These are phyloP conservation scores for Kwoniella mangroviensis DNA, from an alignment of 768 basidiomycete genomes.

Conservation along the genomic window DNA sequence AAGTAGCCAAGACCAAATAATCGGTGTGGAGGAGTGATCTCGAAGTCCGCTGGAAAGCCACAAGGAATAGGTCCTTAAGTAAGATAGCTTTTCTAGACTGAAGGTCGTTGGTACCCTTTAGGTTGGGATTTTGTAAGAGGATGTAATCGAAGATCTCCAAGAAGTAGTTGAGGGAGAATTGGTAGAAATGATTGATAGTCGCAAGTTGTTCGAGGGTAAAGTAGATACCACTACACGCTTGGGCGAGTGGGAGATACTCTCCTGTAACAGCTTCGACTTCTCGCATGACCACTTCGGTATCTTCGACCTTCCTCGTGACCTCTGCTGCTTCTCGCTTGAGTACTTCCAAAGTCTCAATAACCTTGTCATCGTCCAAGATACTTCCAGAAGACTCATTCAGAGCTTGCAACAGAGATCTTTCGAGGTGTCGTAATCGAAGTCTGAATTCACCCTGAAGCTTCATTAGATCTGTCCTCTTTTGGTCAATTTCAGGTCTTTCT, in stretches of 20 bases:
- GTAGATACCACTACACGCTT: conserved; percentile 94
- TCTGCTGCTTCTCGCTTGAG: conserved; percentile 95
- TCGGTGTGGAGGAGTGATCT: conserved; percentile 87
- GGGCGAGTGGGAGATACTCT: conserved; percentile 91
- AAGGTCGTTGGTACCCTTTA: conserved; percentile 77
- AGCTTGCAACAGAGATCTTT: conserved; percentile 89
- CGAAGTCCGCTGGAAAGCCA: conserved; percentile 85
- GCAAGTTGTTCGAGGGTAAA: conserved; percentile 95
- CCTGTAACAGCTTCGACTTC: conserved; percentile 95
- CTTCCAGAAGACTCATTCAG: conserved; percentile 96
- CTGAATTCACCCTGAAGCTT: conserved; percentile 98
- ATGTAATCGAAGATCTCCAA: conserved; percentile 97
- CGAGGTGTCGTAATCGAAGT: conserved; percentile 85
- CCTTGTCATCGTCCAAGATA: conserved; percentile 93
- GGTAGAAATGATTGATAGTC: conserved; percentile 95
- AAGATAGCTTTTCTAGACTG: conserved; percentile 75
- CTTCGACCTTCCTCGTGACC: conserved; percentile 91
- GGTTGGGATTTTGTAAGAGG: conserved; percentile 86
- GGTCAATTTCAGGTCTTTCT: conserved; percentile 94
- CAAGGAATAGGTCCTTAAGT: conserved; percentile 83
- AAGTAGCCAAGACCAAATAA: conserved; percentile 85
- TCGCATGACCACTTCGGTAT: conserved; percentile 92
- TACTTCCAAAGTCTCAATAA: conserved; percentile 93
- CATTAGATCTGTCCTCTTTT: conserved; percentile 93
- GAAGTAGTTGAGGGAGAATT: conserved; percentile 97